Percentiles rank a stretch among this genome's conserved stretches.
These are phyloP conservation scores for Paraphoma chrysanthemicola DNA, from an alignment of 2,329 filamentous ascomycete species.

Conservation along the genomic window DNA sequence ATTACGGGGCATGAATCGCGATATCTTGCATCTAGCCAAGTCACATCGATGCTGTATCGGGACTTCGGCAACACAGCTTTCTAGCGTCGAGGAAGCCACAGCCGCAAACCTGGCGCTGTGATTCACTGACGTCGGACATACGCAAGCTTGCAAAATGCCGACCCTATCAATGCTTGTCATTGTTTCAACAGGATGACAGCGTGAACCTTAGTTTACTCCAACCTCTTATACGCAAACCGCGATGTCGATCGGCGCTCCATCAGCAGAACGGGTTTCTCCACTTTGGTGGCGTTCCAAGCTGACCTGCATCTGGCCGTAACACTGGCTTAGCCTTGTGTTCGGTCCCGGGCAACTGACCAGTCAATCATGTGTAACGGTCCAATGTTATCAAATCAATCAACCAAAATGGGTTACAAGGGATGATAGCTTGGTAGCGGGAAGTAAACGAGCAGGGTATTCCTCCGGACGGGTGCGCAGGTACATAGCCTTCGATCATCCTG, in stretches of 20 bases:
- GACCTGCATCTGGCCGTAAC: slow-evolving; percentile 5
- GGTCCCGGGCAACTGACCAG: neutral
- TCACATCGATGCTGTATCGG: neutral
- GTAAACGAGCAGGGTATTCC: neutral
- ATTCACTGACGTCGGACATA: neutral
- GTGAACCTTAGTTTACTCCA: neutral
- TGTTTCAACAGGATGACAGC: neutral
- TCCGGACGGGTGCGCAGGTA: slow-evolving; percentile 7
- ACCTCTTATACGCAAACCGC: neutral
- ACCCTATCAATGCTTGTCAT: neutral
- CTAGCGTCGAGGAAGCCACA: neutral
- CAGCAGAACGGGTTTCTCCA: slow-evolving; percentile 1
- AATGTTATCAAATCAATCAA: slow-evolving; percentile 3
- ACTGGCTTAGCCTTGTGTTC: slow-evolving; percentile 6
- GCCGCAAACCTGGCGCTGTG: neutral
- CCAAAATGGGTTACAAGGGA: neutral
- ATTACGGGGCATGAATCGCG: neutral
- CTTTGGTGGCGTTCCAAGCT: slow-evolving; percentile 10
- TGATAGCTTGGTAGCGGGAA: neutral
- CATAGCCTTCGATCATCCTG: slow-evolving; percentile 1
- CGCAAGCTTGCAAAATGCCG: neutral
- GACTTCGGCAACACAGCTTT: neutral
- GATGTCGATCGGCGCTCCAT: neutral
- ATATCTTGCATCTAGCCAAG: neutral
- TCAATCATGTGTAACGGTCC: neutral